Evolutionary conservation across 352 stramenopile species (phyloP).

Genomic region (Thalassiosira hispida): DNA sequence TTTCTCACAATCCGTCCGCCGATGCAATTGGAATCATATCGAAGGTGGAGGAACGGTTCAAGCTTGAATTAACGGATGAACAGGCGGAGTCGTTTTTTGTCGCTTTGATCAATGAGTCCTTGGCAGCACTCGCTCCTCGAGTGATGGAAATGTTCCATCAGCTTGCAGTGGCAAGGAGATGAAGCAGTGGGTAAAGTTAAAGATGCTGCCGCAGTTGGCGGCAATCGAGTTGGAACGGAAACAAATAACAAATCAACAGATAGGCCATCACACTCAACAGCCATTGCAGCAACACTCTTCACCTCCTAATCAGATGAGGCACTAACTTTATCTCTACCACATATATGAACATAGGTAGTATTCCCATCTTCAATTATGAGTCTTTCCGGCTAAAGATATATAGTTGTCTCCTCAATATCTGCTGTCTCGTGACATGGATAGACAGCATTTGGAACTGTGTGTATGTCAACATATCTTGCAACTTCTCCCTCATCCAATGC

Average conservation of each 20-base stretch:
- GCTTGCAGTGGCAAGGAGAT: constrained; percentile 80
- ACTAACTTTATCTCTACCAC: too few relatives aligned
- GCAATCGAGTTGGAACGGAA: too few relatives aligned
- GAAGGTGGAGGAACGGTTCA: constrained; percentile 95
- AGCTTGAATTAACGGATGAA: constrained; percentile 96
- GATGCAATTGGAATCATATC: constrained; percentile 83
- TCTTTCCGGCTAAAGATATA: constrained; percentile 11
- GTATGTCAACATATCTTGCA: constrained; percentile 43
- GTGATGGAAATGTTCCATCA: constrained; percentile 86
- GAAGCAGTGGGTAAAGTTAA: not conserved
- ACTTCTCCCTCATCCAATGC: constrained; percentile 29
- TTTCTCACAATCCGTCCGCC: constrained; percentile 84
- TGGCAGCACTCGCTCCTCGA: constrained; percentile 89
- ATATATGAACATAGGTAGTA: too few relatives aligned
- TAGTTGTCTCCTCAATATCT: constrained; percentile 50
- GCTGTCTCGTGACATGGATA: constrained; percentile 51
- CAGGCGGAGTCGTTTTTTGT: constrained; percentile 97
- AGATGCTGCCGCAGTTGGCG: too few relatives aligned
- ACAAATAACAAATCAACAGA: too few relatives aligned
- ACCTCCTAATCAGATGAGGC: not conserved
- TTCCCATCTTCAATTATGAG: too few relatives aligned
- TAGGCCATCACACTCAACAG: too few relatives aligned
- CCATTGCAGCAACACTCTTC: not conserved
- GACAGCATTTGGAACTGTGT: constrained; percentile 39
- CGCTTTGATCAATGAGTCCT: constrained; percentile 94